phyloP scores from a whole-genome alignment of 169 alveolate species.

The Plasmodium gonderi region DNA sequence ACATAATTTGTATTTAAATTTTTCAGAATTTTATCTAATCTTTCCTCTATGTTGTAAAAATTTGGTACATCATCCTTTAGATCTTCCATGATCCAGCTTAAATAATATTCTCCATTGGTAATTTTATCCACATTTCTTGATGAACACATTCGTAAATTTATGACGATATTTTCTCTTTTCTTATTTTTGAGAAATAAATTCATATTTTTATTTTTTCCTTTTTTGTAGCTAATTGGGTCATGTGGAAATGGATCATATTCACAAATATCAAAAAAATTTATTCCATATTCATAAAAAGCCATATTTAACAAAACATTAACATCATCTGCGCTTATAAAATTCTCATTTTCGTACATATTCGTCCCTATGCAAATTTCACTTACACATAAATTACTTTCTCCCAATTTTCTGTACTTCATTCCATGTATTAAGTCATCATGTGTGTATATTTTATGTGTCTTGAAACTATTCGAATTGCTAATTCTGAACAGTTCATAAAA shows the following conservation, averaged over 20 bases:
- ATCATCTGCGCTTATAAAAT: slow-evolving; percentile 83
- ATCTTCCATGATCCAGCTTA: slow-evolving; percentile 72
- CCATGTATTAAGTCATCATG: slow-evolving; percentile 75
- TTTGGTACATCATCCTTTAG: slow-evolving; percentile 23
- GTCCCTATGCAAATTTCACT: slow-evolving; percentile 87
- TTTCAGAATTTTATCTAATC: slow-evolving; percentile 82
- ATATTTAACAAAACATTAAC: slow-evolving; percentile 82
- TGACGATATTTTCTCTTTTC: slow-evolving; percentile 76
- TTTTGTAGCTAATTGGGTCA: slow-evolving; percentile 83
- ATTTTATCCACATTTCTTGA: slow-evolving; percentile 77
- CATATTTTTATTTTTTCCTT: slow-evolving; percentile 82
- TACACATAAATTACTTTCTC: slow-evolving; percentile 83
- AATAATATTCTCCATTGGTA: slow-evolving; percentile 69
- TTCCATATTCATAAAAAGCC: slow-evolving; percentile 86
- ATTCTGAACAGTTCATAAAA: slow-evolving; percentile 53
- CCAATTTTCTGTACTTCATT: slow-evolving; percentile 80
- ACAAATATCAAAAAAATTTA: slow-evolving; percentile 86
- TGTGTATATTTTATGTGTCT: slow-evolving; percentile 57
- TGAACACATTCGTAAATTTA: slow-evolving; percentile 77
- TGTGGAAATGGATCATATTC: slow-evolving; percentile 88
- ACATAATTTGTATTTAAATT: slow-evolving; percentile 83
- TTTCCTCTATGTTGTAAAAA: slow-evolving; percentile 77
- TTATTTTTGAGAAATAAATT: slow-evolving; percentile 74
- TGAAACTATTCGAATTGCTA: slow-evolving; percentile 48
- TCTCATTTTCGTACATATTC: slow-evolving; percentile 83